Evolutionary conservation across 2,329 filamentous ascomycete genomes (phyloP), one percentile per base, ranked within the genome.

Genomic region (Rhinocladiella mackenziei): DNA sequence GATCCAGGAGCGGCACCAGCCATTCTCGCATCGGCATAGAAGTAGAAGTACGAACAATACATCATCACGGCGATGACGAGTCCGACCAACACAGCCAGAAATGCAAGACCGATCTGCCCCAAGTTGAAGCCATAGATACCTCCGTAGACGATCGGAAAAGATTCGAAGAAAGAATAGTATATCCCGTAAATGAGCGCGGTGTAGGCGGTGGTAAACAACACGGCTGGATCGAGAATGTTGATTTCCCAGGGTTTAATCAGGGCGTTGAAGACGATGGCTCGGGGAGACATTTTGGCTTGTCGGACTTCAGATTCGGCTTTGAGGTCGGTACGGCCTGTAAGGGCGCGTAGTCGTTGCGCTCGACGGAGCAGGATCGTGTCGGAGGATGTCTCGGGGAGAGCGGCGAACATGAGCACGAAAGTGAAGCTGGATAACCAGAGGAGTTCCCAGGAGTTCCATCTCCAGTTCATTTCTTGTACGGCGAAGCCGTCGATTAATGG

Each of bases 281-380:
- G n/a, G 2, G 71, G 60, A 37, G 67, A 74, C 55, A 79, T 66
- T 50, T 73, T 68, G 14, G 64, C 65, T 61, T 79, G 74, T 56
- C 81, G 75, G 47, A 85, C 78, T 60, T 86, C 81, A 38, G 73
- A 75, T 58, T 83, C 77, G 0, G 77, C 73, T 62, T 74, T 72
- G 60, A 83, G 75, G 7, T 62, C 59, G 2, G 62, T 50, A 52
- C 75, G 70, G 11, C 77, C 78, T 0, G 78, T 81, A 25, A 75
- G 62, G 56, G 73, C 63, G 30, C 69, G 60, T n/a, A 70, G 57
- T 11, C 68, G 61, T 5, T 51, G 45, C 4, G 67, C 64, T 2
- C 68, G 62, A 2, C 65, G 63, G n/a, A 63, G 57, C 1, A 70
- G 60, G 38, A 70, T 69, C 43, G 66, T 70, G 32, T 59, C 58